Evolutionary conservation across 2,329 filamentous ascomycete genomes (phyloP), one percentile per base, ranked within the genome.

Genomic region (Beauveria sp.): DNA sequence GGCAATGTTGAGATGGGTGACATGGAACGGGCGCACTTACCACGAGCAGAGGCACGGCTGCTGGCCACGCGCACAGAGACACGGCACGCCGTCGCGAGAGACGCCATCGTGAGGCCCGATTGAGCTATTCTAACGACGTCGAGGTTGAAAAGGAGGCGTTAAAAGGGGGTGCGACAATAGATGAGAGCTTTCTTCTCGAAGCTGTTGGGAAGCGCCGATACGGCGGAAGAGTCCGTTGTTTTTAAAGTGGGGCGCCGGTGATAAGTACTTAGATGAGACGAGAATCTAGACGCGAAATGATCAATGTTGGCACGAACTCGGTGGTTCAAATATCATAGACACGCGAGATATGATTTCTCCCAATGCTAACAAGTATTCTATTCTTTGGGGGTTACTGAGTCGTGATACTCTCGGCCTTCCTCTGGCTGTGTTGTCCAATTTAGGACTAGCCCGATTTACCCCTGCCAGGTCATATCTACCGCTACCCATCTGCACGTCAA

Each of bases 41-140:
- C 82, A 82, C 87, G 80, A 69, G 77, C 73, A 66, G 80, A 71
- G 67, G 77, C 80, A 78, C 71, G 68, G 62, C 68, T 66, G 67
- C 79, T 74, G 54, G 81, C 80, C 71, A 86, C 76, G 70, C 87
- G 81, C 68, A 82, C 81, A 65, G 87, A 88, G 67, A 85, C 74
- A 70, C 86, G 85, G 75, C 83, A 87, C 71, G 81, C 84, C 72
- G 82, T 78, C 72, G 82, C 80, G 71, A 89, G 77, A 69, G 86
- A 88, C 73, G 87, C 86, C 87, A 90, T 90, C 68, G 42, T 65
- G 62, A 64, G 68, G 65, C 65, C 65, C 68, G 66, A 71, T 70
- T 69, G 65, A 65, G 55, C 49, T 64, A 28, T 43, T 45, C 43
- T 16, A 46, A 46, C 31, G 65, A 68, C 68, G 69, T 53, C 62